Base-by-base conservation (phyloP, 352 stramenopile species). In the Phytophthora niederhauseri region DNA sequence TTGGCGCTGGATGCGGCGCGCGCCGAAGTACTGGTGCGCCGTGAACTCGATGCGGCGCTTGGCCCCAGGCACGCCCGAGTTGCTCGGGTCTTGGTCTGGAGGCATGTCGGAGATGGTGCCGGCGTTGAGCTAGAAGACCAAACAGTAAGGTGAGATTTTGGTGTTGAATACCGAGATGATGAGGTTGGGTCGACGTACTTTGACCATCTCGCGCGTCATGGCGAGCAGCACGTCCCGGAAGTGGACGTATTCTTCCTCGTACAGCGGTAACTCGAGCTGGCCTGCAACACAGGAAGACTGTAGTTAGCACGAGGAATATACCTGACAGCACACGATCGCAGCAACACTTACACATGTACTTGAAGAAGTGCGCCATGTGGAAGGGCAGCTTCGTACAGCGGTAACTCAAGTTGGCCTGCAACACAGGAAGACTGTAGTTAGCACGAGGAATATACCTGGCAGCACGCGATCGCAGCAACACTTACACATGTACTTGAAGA, bases 161-260 rank as follows among this genome's bases (percentile, higher is more conserved):
- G 41, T 20, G 14, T 11, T 48, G 41, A 48, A 48, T 6, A 20
- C 1, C 41, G 41, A 48, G 41, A 48, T 19, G 41, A 17, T 48
- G 1, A 36, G 41, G 17, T 20, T 6, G 36, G 12, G 12, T 5
- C 0, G 7, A 74, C 81, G n/a, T 65, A 92, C 86, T 77, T 92
- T 92, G 50, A 93, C 84, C 81, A 94, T 88, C 55, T 94, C 86
- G 5, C 84, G 76, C 1, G 86, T 80, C 86, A 93, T 91, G 31
- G 84, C 80, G 3, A 93, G 78, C 45, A 97, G 76, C 15, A 98
- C 90, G 67, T 98, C 89, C 22, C 89, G 83, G 68, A 98, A 97
- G 48, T 97, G 77, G 2, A 98, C 78, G 31, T 76, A 78, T 53
- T 94, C 81, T 38, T 89, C 85, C 50, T 95, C 84, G 56, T 96